Conservation (phyloP, 1,284 basidiomycete genomes). For the Wallemia ichthyophaga region DNA sequence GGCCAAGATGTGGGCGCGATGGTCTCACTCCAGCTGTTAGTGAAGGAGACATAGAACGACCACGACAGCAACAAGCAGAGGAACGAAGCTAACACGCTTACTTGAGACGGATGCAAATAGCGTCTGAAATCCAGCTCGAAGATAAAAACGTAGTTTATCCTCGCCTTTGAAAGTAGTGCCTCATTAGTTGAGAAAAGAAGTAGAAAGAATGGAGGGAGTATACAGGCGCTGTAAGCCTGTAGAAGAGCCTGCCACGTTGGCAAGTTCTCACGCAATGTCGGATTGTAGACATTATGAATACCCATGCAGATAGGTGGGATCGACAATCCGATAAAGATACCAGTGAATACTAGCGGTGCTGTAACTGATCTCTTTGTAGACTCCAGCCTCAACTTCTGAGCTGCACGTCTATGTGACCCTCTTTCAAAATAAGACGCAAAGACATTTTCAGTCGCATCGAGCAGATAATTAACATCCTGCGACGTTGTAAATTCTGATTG, state of each 20-base stretch:
- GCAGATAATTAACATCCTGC: background rate
- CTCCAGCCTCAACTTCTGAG: background rate
- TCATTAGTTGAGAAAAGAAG: slow-evolving; percentile 30
- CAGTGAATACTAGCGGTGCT: slow-evolving; percentile 23
- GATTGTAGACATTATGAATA: slow-evolving; percentile 21
- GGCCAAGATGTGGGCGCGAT: slow-evolving; percentile 31
- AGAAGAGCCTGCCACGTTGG: slow-evolving; percentile 44
- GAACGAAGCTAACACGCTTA: slow-evolving; percentile 37
- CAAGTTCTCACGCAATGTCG: slow-evolving; percentile 20
- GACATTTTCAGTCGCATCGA: background rate
- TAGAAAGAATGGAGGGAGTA: slow-evolving; percentile 44
- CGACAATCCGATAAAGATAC: slow-evolving; percentile 42
- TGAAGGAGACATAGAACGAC: slow-evolving; percentile 60
- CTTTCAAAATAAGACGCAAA: background rate
- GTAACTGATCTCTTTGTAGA: background rate
- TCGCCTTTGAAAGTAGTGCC: slow-evolving; percentile 25
- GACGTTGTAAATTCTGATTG: background rate
- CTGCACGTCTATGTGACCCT: background rate
- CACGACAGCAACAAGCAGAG: slow-evolving; percentile 44
- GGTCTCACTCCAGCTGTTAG: slow-evolving; percentile 10
- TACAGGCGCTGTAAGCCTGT: slow-evolving; percentile 45
- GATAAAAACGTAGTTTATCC: slow-evolving; percentile 75
- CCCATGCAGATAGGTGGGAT: slow-evolving; percentile 44
- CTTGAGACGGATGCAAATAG: background rate
- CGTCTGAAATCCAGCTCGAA: slow-evolving; percentile 1